Evolutionary conservation across 306 rosid genomes (phyloP), one percentile per base, ranked within the genome.

Genomic region (Carpinus viminea): DNA sequence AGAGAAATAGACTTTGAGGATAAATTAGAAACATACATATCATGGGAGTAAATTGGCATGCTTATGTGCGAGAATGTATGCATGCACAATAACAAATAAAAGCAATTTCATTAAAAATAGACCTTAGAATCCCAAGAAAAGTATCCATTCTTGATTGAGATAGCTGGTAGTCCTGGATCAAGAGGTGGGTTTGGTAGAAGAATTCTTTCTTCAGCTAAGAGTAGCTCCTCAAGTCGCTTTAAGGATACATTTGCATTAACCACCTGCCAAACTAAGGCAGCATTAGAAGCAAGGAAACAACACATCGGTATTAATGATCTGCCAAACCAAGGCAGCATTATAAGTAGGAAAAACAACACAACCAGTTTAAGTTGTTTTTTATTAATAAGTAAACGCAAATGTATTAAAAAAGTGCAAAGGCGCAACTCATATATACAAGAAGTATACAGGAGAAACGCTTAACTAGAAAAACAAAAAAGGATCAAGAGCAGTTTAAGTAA

Each of bases 61-160:
- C 41, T 62, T 5, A 7, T 31, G 18, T 12, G 20, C 18, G 47
- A 41, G 21, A 66, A 66, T 66, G 8, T 66, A 66, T 41, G 16
- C 41, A 38, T n/a, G 7, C 1, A 78, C 24, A 48, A 48, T 65
- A 26, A 31, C 28, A 31, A 4, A 10, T 24, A 51, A 51, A 75
- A 41, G 74, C 28, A 45, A 43, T 51, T 55, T 50, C 53, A 68
- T 13, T 50, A 34, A 57, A 64, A 46, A 41, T 20, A 21, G 76
- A 94, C 98, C 98, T 92, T 87, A 8, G 87, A 74, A 85, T 94
- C 96, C 98, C 98, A 94, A 68, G 98, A 91, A 79, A 94, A 94
- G 85, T 74, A 51, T 79, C 98, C 98, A 72, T 94, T 91, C 90
- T 84, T 88, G 48, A 94, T 87, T 41, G 94, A 89, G 85, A 94